These are phyloP conservation scores for Hypomyces rosellus DNA, from an alignment of 2,329 filamentous ascomycete species.

Conservation along the genomic window DNA sequence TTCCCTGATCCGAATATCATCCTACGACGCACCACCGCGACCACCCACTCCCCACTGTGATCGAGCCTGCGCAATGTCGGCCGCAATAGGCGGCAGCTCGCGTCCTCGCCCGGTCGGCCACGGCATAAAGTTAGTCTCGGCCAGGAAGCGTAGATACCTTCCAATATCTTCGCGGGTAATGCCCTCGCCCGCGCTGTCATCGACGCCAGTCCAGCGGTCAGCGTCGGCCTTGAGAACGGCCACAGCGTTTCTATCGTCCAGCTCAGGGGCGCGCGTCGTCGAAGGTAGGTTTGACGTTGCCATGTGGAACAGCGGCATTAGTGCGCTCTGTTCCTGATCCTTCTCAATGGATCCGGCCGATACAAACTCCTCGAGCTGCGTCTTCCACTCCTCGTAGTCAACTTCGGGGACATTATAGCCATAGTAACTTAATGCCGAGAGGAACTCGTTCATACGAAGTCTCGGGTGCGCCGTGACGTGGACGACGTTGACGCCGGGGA, in stretches of 20 bases:
- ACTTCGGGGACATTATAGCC: conserved; percentile 69
- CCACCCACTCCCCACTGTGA: neutral
- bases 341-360: conserved; percentile 20
- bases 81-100: conserved; percentile 15
- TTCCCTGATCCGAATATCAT: too few relatives aligned
- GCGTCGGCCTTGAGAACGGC: conserved; percentile 58
- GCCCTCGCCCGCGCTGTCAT: conserved; percentile 43
- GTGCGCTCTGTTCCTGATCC: conserved; percentile 23
- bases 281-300: conserved; percentile 47
- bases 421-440: conserved; percentile 62
- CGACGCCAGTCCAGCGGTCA: conserved; percentile 50
- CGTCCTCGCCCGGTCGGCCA: conserved; percentile 22
- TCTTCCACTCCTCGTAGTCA: conserved; percentile 48
- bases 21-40: conserved; percentile 1
- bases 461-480: conserved; percentile 78
- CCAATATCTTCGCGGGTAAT: conserved; percentile 21
- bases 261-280: conserved; percentile 61
- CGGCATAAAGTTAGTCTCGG: conserved; percentile 23
- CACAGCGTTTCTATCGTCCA: conserved; percentile 59
- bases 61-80: neutral
- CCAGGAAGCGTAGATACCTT: conserved; percentile 22
- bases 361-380: conserved; percentile 23
- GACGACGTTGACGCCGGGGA: conserved; percentile 41
- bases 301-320: conserved; percentile 65
- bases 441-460: conserved; percentile 59